phyloP scores from a whole-genome alignment of 495 filamentous ascomycete species.

The Tuber melanosporum region DNA sequence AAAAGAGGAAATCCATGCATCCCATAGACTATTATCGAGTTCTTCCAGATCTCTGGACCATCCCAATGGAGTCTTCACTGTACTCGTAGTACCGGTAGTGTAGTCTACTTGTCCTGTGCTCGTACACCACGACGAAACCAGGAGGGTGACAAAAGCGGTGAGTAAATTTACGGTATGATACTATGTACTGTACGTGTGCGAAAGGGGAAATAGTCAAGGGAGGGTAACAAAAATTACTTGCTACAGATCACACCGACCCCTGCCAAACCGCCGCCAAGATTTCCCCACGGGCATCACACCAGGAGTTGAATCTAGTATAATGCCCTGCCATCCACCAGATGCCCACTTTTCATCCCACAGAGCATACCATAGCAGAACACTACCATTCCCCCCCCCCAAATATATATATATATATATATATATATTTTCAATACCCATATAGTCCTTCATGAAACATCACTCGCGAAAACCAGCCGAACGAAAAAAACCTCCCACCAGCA shows the following conservation, averaged over 20 bases:
- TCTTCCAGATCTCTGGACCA: background rate
- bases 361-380: background rate
- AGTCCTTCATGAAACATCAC: background rate
- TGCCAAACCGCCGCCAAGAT: too few species aligned
- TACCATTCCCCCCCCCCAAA: too few species aligned
- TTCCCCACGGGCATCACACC: background rate
- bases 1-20: background rate
- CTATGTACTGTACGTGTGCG: too few species aligned
- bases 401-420: too few species aligned
- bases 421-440: background rate
- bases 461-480: background rate
- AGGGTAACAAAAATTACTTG: background rate
- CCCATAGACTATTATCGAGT: background rate
- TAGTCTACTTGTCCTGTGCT: too few species aligned
- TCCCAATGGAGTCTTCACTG: background rate
- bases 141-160: background rate
- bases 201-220: background rate
- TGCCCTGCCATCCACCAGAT: background rate
- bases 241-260: background rate
- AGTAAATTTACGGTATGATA: background rate
- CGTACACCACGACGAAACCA: too few species aligned
- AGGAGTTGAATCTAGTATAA: background rate
- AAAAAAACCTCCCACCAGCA: background rate
- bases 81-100: too few species aligned
- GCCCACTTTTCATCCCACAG: background rate